A percentile compares a stretch with the other conserved stretches of the same genome.
Conservation (phyloP, 2,329 filamentous ascomycete genomes). For the Fusarium sp. region DNA sequence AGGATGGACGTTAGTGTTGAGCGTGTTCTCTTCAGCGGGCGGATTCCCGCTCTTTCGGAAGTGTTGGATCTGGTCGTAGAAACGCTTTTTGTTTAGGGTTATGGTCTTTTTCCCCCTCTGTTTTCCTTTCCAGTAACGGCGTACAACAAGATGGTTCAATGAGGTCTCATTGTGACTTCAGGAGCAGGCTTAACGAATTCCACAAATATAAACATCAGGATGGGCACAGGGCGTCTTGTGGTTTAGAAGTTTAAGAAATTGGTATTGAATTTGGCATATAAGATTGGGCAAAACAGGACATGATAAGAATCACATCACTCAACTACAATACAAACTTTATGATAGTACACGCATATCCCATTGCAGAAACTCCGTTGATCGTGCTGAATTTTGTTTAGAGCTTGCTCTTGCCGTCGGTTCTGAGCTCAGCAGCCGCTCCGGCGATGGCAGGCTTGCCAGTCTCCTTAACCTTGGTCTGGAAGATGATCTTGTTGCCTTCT, state of each 20-base stretch:
- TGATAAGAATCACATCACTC: constrained; percentile 24
- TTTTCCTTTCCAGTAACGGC: constrained; percentile 14
- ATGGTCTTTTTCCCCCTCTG: background rate
- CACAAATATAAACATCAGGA: constrained; percentile 1
- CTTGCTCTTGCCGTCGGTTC: constrained; percentile 49
- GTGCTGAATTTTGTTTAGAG: constrained; percentile 36
- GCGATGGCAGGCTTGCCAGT: constrained; percentile 89
- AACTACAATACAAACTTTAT: constrained; percentile 42
- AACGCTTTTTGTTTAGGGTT: constrained; percentile 51
- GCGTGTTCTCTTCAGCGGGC: constrained; percentile 45
- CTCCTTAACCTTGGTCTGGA: constrained; percentile 90
- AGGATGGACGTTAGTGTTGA: constrained; percentile 43
- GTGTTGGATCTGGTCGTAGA: constrained; percentile 58
- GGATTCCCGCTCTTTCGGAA: constrained; percentile 52
- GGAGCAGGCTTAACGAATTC: constrained; percentile 22
- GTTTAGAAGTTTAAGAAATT: constrained; percentile 9
- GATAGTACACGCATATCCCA: constrained; percentile 33
- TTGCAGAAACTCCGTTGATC: constrained; percentile 18
- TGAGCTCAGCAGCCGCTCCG: constrained; percentile 80
- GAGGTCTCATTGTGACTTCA: constrained; percentile 20
- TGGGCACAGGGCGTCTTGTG: constrained; percentile 22
- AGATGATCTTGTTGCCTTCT: constrained; percentile 80
- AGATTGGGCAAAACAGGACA: constrained; percentile 33
- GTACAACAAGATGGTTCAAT: constrained; percentile 15
- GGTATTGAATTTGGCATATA: constrained; percentile 13